Conservation (phyloP, 345 rosid species). For the Populus pruinosa region DNA sequence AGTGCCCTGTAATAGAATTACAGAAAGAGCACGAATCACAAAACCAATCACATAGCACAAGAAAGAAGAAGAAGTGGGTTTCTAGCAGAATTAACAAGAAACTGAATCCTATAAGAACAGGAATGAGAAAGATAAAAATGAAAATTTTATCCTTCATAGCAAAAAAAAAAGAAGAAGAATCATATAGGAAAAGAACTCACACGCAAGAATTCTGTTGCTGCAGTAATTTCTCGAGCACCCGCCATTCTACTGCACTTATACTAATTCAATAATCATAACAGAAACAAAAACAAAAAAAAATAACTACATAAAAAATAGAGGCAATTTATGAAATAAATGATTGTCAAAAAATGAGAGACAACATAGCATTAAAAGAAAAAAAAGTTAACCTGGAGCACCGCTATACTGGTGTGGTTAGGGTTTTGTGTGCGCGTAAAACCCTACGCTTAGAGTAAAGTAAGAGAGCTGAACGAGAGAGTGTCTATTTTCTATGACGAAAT, state of each 20-base stretch:
- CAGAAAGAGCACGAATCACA: background rate
- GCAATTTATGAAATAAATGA: no score
- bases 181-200: background rate
- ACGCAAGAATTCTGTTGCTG: slow-evolving; percentile 5
- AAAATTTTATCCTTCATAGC: background rate
- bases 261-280: background rate
- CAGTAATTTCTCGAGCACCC: background rate
- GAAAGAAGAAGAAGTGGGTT: background rate
- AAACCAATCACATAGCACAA: background rate
- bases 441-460: background rate
- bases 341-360: background rate
- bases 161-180: background rate
- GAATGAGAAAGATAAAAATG: background rate
- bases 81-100: background rate
- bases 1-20: slow-evolving; percentile 10
- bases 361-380: background rate
- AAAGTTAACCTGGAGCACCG: background rate
- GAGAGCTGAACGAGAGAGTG: background rate
- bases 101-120: background rate
- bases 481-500: no score
- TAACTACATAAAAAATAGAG: background rate
- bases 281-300: background rate
- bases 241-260: slow-evolving; percentile 7
- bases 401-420: background rate
- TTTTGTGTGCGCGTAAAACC: background rate